phyloP scores from a whole-genome alignment of 805 yeast genomes.

The Ogataea saltuana region DNA sequence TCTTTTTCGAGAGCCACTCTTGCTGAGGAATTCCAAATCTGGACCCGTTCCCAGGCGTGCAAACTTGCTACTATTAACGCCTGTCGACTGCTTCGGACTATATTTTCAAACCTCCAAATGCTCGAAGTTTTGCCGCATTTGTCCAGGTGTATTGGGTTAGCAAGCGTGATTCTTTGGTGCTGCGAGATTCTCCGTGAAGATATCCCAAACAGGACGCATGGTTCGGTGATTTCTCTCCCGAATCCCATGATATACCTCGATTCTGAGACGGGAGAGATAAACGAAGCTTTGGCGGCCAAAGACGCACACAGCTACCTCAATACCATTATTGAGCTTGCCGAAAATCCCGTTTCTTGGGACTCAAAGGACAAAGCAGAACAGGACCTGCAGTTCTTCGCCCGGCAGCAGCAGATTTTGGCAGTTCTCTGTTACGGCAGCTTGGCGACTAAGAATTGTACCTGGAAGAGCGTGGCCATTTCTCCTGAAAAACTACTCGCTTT shows the following conservation, averaged over 20 bases:
- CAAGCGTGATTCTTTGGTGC: constrained; percentile 20
- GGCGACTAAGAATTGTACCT: constrained; percentile 6
- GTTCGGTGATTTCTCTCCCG: neutral
- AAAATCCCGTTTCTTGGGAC: neutral
- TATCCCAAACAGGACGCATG: constrained; percentile 4
- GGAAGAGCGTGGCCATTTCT: constrained; percentile 10
- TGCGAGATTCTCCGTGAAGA: constrained; percentile 22
- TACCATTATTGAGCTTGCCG: constrained; percentile 17
- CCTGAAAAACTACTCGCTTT: constrained; percentile 6
- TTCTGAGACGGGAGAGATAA: constrained; percentile 4
- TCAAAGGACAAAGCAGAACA: neutral
- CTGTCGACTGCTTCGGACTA: constrained; percentile 31
- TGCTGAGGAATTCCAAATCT: constrained; percentile 9
- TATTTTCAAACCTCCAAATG: constrained; percentile 26
- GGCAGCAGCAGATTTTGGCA: constrained; percentile 15
- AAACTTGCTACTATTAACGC: constrained; percentile 27
- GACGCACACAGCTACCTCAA: constrained; percentile 23
- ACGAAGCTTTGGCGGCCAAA: constrained; percentile 13
- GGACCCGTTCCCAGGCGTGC: constrained; percentile 14
- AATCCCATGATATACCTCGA: constrained; percentile 8
- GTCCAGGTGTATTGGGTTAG: constrained; percentile 16
- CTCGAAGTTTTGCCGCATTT: constrained; percentile 29
- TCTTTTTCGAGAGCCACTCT: constrained; percentile 5
- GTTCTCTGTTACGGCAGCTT: constrained; percentile 15
- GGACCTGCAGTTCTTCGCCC: neutral